Evolutionary conservation across 768 basidiomycete species (phyloP).

Genomic region (Saitozyma podzolica): DNA sequence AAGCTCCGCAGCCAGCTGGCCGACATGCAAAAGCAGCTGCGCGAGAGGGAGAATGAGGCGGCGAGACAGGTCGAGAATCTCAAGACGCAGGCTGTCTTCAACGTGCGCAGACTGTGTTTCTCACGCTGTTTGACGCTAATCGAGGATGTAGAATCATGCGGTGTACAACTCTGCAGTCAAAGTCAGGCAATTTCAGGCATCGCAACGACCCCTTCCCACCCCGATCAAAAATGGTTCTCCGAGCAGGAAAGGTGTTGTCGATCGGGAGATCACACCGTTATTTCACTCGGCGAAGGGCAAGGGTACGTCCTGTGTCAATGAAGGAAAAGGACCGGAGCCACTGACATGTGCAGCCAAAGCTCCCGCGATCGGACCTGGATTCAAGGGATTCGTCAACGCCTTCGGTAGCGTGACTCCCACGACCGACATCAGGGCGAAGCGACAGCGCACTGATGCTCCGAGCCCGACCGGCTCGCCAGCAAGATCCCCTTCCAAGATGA

Average conservation of each 20-base stretch:
- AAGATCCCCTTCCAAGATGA: no score
- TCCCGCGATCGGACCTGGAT: slow-evolving; percentile 20
- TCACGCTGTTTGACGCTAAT: not conserved
- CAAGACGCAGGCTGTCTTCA: slow-evolving; percentile 41
- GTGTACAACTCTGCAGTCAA: slow-evolving; percentile 14
- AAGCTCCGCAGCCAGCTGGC: slow-evolving; percentile 17
- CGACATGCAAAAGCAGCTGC: slow-evolving; percentile 28
- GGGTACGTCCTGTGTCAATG: slow-evolving; percentile 11
- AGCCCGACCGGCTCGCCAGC: not conserved
- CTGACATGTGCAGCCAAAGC: slow-evolving; percentile 12
- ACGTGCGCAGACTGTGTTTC: slow-evolving; percentile 20
- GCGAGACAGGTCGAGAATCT: slow-evolving; percentile 31
- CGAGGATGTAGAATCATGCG: slow-evolving; percentile 19
- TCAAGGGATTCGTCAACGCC: slow-evolving; percentile 33
- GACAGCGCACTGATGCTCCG: slow-evolving; percentile 23
- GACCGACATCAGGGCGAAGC: slow-evolving; percentile 19
- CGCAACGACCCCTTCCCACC: slow-evolving; percentile 1
- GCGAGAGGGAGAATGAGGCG: slow-evolving; percentile 25
- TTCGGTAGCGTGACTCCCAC: slow-evolving; percentile 22
- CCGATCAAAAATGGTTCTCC: slow-evolving; percentile 1
- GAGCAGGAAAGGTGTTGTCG: not conserved
- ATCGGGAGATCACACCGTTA: slow-evolving; percentile 13
- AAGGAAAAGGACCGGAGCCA: no score
- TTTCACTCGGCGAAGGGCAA: slow-evolving; percentile 27
- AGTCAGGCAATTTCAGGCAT: not conserved